Conservation (phyloP, 768 basidiomycete genomes). For the Mycena filopes region DNA sequence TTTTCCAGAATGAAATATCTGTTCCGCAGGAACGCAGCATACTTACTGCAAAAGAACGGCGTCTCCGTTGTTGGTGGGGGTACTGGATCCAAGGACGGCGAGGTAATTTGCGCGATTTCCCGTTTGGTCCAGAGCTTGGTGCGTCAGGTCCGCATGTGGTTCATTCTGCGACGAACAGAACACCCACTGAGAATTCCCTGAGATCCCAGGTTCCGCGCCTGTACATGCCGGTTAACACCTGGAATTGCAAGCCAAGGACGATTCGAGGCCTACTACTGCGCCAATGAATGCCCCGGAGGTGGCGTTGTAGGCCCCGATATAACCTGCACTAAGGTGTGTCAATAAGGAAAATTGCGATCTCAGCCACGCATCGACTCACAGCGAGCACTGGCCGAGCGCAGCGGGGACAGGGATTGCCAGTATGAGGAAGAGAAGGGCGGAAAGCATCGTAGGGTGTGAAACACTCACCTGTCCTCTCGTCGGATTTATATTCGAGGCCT, state of each 20-base stretch:
- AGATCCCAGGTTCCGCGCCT: slow-evolving; percentile 19
- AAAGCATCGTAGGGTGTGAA: slow-evolving; percentile 9
- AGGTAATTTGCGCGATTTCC: slow-evolving; percentile 16
- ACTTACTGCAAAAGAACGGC: slow-evolving; percentile 23
- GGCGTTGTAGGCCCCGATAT: slow-evolving; percentile 14
- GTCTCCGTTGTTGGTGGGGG: slow-evolving; percentile 13
- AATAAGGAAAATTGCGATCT: background rate
- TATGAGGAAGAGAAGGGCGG: slow-evolving; percentile 15
- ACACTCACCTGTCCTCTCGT: background rate
- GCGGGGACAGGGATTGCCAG: slow-evolving; percentile 10
- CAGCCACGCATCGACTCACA: slow-evolving; percentile 14
- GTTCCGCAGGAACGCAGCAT: slow-evolving; percentile 5
- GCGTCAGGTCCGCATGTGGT: background rate
- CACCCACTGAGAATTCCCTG: slow-evolving; percentile 23
- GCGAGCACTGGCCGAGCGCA: slow-evolving; percentile 19
- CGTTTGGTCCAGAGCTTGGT: slow-evolving; percentile 12
- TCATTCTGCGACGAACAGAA: slow-evolving; percentile 1
- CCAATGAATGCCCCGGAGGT: slow-evolving; percentile 16
- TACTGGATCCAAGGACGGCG: slow-evolving; percentile 16
- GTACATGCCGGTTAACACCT: slow-evolving; percentile 12
- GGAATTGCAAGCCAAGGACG: slow-evolving; percentile 4
- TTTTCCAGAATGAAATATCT: no score
- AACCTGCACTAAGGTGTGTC: slow-evolving; percentile 15
- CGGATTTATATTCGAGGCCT: background rate
- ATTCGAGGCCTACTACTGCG: slow-evolving; percentile 16